These are phyloP conservation scores for Wallacemonas sp. DNA, from an alignment of 208 protist species.

Conservation along the genomic window DNA sequence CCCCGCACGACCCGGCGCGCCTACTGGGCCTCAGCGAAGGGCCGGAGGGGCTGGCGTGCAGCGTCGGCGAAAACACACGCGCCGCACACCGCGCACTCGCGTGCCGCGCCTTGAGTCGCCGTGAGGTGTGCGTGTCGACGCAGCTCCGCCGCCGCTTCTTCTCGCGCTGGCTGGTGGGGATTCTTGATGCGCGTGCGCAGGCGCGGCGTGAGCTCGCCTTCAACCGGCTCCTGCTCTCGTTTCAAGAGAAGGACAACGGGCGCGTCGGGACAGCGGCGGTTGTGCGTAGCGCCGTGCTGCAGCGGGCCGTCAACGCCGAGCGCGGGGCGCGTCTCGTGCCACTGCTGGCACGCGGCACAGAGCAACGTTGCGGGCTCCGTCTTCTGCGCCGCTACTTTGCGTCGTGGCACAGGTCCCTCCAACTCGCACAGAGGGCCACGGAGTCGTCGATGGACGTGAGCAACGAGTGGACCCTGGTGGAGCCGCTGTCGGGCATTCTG, in stretches of 20 bases:
- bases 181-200: not conserved
- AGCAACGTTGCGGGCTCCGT: constrained; percentile 6
- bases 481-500: constrained; percentile 40
- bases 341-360: constrained; percentile 31
- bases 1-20: not conserved
- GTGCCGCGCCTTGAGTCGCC: constrained; percentile 11
- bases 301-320: constrained; percentile 8
- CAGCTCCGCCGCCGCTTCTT: constrained; percentile 14
- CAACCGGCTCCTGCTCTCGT: constrained; percentile 56
- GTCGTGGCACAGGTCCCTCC: constrained; percentile 36
- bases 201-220: constrained; percentile 33
- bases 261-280: constrained; percentile 9
- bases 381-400: constrained; percentile 28
- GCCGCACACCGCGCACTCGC: not conserved
- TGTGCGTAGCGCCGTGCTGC: constrained; percentile 14
- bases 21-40: not conserved
- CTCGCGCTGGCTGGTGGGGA: constrained; percentile 19
- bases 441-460: not conserved
- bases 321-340: constrained; percentile 21
- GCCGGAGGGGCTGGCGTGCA: not conserved
- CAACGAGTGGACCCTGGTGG: constrained; percentile 30
- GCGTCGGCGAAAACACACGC: constrained; percentile 2
- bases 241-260: constrained; percentile 28
- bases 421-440: not conserved
- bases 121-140: not conserved